These are phyloP conservation scores for Polytolypa hystricis DNA, from an alignment of 2,329 filamentous ascomycete genomes.

Conservation along the genomic window DNA sequence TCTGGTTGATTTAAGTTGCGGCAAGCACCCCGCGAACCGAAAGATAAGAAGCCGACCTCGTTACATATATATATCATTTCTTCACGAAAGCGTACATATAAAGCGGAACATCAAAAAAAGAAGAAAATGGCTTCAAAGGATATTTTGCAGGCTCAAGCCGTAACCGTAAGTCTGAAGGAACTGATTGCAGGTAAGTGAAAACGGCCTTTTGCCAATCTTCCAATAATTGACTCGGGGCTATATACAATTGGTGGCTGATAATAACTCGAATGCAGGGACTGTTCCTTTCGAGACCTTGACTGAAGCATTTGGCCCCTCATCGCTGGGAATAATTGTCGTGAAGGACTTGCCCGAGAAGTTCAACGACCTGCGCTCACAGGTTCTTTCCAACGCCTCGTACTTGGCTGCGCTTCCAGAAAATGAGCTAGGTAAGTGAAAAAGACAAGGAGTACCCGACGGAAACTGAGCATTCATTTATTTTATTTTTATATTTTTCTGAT, in stretches of 20 bases:
- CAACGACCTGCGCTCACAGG: constrained; percentile 54
- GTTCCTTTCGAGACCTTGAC: constrained; percentile 35
- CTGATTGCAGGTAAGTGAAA: constrained; percentile 34
- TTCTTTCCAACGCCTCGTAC: constrained; percentile 81
- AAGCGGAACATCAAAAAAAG: neutral
- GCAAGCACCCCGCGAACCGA: no score
- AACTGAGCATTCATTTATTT: no score
- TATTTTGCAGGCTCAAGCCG: constrained; percentile 24
- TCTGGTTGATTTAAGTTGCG: no score
- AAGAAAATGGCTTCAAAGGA: constrained; percentile 1
- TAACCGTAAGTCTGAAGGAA: constrained; percentile 39
- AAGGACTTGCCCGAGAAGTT: constrained; percentile 70
- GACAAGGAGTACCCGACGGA: no score
- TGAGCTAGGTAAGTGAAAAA: constrained; percentile 67
- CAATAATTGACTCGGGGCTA: no score
- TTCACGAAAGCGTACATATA: neutral
- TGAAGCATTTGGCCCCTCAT: constrained; percentile 78
- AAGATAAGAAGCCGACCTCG: no score
- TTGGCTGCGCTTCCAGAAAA: constrained; percentile 65
- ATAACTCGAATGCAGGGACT: constrained; percentile 21
- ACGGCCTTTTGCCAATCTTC: constrained; percentile 3
- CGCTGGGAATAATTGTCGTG: constrained; percentile 87
- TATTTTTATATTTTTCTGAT: no score
- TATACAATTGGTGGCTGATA: no score
- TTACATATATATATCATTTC: no score